Conservation (phyloP, 2,329 filamentous ascomycete genomes). For the Colletotrichum spinosum region DNA sequence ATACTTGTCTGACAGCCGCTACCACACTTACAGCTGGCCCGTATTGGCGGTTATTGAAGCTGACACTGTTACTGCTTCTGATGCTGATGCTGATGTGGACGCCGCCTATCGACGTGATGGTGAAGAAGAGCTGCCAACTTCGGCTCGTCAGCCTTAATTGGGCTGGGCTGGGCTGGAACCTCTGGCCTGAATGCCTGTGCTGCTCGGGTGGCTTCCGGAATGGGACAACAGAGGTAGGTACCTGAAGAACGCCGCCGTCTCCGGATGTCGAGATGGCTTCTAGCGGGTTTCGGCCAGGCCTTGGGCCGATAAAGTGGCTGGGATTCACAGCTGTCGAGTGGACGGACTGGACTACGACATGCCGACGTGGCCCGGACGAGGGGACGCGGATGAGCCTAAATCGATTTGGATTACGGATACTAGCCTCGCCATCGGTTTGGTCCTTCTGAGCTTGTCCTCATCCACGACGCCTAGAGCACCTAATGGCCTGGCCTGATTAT, state of each 20-base stretch:
- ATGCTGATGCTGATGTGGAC: neutral
- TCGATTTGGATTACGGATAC: neutral
- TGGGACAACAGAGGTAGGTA: constrained; percentile 11
- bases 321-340: neutral
- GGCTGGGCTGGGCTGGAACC: constrained; percentile 5
- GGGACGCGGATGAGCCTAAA: constrained; percentile 5
- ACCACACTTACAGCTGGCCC: neutral
- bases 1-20: too few species aligned
- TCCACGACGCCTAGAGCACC: neutral
- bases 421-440: constrained; percentile 25
- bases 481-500: constrained; percentile 3
- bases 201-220: constrained; percentile 33
- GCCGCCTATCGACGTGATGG: constrained; percentile 16
- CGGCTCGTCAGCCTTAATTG: neutral
- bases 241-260: constrained; percentile 24
- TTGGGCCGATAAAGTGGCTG: constrained; percentile 15
- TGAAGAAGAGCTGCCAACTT: neutral
- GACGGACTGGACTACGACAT: neutral
- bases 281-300: constrained; percentile 13
- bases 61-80: constrained; percentile 14
- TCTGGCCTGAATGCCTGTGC: too few species aligned
- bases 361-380: constrained; percentile 12
- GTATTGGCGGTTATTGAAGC: constrained; percentile 13
- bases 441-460: neutral
- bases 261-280: constrained; percentile 1